These are phyloP conservation scores for Francoa sonchifolia DNA, from an alignment of 441 rosid genomes.

Conservation along the genomic window DNA sequence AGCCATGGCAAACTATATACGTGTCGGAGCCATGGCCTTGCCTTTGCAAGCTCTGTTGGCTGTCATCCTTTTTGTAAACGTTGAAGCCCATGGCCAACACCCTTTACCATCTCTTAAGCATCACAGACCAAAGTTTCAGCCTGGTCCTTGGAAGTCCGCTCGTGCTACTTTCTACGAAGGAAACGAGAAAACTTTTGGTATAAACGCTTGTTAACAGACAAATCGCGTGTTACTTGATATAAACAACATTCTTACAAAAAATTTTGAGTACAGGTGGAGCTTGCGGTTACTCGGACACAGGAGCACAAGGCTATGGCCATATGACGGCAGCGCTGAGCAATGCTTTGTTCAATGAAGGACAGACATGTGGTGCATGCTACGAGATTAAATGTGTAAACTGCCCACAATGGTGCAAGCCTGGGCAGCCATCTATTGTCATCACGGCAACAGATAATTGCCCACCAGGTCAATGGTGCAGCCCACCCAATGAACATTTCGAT, in stretches of 20 bases:
- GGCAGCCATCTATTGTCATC: slow-evolving; percentile 27
- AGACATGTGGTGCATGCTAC: slow-evolving; percentile 41
- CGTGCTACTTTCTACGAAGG: slow-evolving; percentile 53
- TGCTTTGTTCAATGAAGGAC: slow-evolving; percentile 30
- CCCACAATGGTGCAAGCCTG: slow-evolving; percentile 39
- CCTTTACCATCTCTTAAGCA: too few species aligned
- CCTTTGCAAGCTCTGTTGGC: too few species aligned
- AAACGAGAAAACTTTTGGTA: slow-evolving; percentile 26
- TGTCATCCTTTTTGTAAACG: too few species aligned
- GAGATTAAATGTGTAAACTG: slow-evolving; percentile 28
- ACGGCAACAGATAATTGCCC: slow-evolving; percentile 53
- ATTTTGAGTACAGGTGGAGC: slow-evolving; percentile 33
- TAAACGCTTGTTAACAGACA: not conserved
- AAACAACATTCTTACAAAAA: not conserved
- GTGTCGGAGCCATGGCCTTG: too few species aligned
- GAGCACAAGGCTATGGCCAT: slow-evolving; percentile 25
- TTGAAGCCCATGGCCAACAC: too few species aligned
- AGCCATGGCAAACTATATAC: too few species aligned
- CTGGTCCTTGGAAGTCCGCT: slow-evolving; percentile 41
- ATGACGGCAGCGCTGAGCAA: slow-evolving; percentile 41
- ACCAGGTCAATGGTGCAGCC: slow-evolving; percentile 52
- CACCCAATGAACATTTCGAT: slow-evolving; percentile 43
- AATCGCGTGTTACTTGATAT: not conserved
- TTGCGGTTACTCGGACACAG: slow-evolving; percentile 35
- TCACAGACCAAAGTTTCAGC: slow-evolving; percentile 20